phyloP scores from a whole-genome alignment of 2,329 filamentous ascomycete species.

The Trichophyton mentagrophytes region DNA sequence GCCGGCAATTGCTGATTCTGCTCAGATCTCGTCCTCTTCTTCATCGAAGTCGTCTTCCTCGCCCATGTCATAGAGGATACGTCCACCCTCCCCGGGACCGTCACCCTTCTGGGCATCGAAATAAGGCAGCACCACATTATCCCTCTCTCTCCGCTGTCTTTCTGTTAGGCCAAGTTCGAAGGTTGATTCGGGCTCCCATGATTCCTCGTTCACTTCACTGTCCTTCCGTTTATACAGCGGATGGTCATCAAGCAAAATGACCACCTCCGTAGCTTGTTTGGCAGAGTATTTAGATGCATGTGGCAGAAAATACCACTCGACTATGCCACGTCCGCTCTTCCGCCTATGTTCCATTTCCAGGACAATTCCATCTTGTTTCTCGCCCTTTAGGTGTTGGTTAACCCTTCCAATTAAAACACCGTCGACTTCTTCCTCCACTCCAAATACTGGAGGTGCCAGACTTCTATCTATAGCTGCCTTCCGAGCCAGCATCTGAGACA shows the following conservation, averaged over 20 bases:
- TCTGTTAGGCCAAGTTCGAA: slow-evolving; percentile 83
- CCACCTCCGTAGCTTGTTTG: slow-evolving; percentile 39
- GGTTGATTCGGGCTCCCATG: slow-evolving; percentile 55
- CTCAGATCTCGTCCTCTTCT: slow-evolving; percentile 78
- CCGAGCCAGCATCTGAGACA: slow-evolving; percentile 59
- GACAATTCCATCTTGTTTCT: slow-evolving; percentile 51
- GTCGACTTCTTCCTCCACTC: slow-evolving; percentile 62
- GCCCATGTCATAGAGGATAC: slow-evolving; percentile 95
- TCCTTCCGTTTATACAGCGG: slow-evolving; percentile 48
- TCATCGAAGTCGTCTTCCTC: slow-evolving; percentile 94
- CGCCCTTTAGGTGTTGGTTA: slow-evolving; percentile 21
- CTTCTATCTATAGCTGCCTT: slow-evolving; percentile 67
- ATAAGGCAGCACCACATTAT: slow-evolving; percentile 85
- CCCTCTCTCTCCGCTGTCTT: slow-evolving; percentile 73
- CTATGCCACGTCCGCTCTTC: slow-evolving; percentile 64
- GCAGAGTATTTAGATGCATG: slow-evolving; percentile 32
- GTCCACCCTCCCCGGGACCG: slow-evolving; percentile 66
- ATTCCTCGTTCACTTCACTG: slow-evolving; percentile 36
- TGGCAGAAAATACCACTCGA: slow-evolving; percentile 53
- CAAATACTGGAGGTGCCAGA: slow-evolving; percentile 62
- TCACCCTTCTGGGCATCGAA: slow-evolving; percentile 79
- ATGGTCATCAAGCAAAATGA: slow-evolving; percentile 62
- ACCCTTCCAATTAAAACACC: slow-evolving; percentile 60
- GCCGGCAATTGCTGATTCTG: background rate
- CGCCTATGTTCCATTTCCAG: slow-evolving; percentile 76